Conservation (phyloP, 768 basidiomycete species). For the Mrakia frigida region DNA sequence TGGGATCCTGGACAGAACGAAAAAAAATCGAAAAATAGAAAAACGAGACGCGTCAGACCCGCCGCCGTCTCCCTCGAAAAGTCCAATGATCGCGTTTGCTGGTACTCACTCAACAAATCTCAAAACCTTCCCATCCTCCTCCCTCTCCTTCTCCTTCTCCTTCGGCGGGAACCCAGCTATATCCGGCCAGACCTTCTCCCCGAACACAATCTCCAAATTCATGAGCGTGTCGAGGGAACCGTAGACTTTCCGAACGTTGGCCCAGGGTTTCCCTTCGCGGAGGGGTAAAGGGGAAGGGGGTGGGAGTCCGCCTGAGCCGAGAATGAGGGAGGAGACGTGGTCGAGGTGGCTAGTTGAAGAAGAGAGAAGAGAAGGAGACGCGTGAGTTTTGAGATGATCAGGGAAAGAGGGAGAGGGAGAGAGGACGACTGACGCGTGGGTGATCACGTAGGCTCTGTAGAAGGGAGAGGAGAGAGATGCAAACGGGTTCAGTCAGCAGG, state of each 20-base stretch:
- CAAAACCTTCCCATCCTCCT: constrained; percentile 16
- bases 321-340: constrained; percentile 73
- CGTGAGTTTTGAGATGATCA: too few relatives aligned
- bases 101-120: constrained; percentile 9
- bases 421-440: constrained; percentile 21
- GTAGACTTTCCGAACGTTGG: constrained; percentile 15
- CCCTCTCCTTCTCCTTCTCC: constrained; percentile 51
- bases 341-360: constrained; percentile 74
- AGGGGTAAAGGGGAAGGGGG: constrained; percentile 56
- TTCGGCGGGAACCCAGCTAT: constrained; percentile 55
- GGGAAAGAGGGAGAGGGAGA: constrained; percentile 10
- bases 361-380: constrained; percentile 68
- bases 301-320: constrained; percentile 71
- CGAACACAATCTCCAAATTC: constrained; percentile 66
- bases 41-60: background rate
- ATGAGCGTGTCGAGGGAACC: constrained; percentile 51
- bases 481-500: background rate
- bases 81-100: background rate
- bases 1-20: background rate
- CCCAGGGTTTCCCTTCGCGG: background rate
- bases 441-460: constrained; percentile 7
- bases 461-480: background rate
- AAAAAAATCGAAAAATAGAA: background rate
- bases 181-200: constrained; percentile 77
- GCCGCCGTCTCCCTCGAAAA: background rate